Evolutionary conservation across 2,329 filamentous ascomycete genomes (phyloP).

Genomic region (Cordyceps tenuipes): DNA sequence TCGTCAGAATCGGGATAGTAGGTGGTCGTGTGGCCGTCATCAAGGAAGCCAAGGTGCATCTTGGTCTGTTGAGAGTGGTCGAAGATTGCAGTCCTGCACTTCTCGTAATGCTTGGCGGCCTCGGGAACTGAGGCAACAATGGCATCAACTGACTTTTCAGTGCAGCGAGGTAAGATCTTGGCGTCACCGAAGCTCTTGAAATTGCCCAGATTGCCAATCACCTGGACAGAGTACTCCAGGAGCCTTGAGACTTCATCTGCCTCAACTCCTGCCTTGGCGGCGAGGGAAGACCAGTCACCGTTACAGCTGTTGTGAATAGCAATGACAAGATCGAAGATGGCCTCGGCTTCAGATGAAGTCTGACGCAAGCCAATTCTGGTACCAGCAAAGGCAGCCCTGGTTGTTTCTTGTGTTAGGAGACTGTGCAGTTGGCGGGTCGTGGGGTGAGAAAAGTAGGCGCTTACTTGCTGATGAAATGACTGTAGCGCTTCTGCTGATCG

Average conservation of each 20-base stretch:
- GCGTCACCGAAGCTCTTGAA: slow-evolving; percentile 83
- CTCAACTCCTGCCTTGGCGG: slow-evolving; percentile 54
- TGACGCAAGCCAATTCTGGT: slow-evolving; percentile 73
- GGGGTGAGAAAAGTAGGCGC: slow-evolving; percentile 14
- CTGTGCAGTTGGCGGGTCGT: neutral
- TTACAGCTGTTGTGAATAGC: slow-evolving; percentile 56
- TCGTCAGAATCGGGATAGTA: slow-evolving; percentile 71
- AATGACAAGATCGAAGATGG: slow-evolving; percentile 74
- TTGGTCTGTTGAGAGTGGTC: slow-evolving; percentile 53
- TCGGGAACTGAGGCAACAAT: slow-evolving; percentile 54
- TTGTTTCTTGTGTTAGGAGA: slow-evolving; percentile 37
- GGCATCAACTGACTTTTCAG: slow-evolving; percentile 53
- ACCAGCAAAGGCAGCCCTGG: slow-evolving; percentile 67
- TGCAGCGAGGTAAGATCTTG: slow-evolving; percentile 71
- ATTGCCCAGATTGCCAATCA: slow-evolving; percentile 73
- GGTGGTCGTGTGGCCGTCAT: slow-evolving; percentile 68
- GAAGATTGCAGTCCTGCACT: slow-evolving; percentile 65
- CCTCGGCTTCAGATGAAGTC: slow-evolving; percentile 71
- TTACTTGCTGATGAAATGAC: slow-evolving; percentile 79
- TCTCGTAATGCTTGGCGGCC: slow-evolving; percentile 55
- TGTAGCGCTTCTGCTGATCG: slow-evolving; percentile 78
- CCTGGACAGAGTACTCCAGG: slow-evolving; percentile 69
- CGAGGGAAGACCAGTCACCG: slow-evolving; percentile 65
- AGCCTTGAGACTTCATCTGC: slow-evolving; percentile 58
- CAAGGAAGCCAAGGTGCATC: slow-evolving; percentile 69